These are phyloP conservation scores for Aquilaria sinensis DNA, from an alignment of 345 rosid genomes.

Conservation along the genomic window DNA sequence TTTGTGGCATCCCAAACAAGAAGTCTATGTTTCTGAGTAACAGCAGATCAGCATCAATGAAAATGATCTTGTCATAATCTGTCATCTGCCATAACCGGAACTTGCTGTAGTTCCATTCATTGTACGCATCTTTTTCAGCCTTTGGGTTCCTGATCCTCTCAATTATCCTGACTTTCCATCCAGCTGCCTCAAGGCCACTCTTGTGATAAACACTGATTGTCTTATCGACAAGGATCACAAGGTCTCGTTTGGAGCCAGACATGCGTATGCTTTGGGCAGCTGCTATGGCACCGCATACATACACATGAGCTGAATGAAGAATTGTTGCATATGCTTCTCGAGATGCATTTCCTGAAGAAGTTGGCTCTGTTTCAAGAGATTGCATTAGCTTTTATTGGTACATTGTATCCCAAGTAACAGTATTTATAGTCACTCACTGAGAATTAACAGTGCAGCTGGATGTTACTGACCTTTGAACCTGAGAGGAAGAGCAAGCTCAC, in stretches of 20 bases:
- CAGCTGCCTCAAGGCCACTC: slow-evolving; percentile 84
- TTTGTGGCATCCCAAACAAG: slow-evolving; percentile 83
- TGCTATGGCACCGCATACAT: slow-evolving; percentile 90
- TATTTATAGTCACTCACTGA: not conserved
- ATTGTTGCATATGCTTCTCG: slow-evolving; percentile 95
- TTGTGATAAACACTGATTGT: slow-evolving; percentile 69
- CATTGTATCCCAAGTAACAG: not conserved
- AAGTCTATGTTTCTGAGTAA: slow-evolving; percentile 85
- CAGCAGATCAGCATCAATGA: slow-evolving; percentile 86
- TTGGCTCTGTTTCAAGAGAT: slow-evolving; percentile 31
- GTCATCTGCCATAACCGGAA: slow-evolving; percentile 95
- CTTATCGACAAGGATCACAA: slow-evolving; percentile 82
- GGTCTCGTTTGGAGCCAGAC: slow-evolving; percentile 85
- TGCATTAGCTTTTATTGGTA: not conserved
- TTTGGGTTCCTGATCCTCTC: slow-evolving; percentile 90
- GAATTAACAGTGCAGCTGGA: not conserved
- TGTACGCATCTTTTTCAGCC: slow-evolving; percentile 94
- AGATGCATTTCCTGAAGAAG: slow-evolving; percentile 45
- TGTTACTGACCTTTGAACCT: slow-evolving; percentile 46
- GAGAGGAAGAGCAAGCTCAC: slow-evolving; percentile 92
- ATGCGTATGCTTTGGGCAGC: slow-evolving; percentile 93
- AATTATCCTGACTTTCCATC: slow-evolving; percentile 85
- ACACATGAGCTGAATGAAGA: slow-evolving; percentile 85
- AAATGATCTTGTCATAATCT: slow-evolving; percentile 84
- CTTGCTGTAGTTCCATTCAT: slow-evolving; percentile 98